Conservation (phyloP, 768 basidiomycete genomes). For the Chalciporus sphaerocephalus region DNA sequence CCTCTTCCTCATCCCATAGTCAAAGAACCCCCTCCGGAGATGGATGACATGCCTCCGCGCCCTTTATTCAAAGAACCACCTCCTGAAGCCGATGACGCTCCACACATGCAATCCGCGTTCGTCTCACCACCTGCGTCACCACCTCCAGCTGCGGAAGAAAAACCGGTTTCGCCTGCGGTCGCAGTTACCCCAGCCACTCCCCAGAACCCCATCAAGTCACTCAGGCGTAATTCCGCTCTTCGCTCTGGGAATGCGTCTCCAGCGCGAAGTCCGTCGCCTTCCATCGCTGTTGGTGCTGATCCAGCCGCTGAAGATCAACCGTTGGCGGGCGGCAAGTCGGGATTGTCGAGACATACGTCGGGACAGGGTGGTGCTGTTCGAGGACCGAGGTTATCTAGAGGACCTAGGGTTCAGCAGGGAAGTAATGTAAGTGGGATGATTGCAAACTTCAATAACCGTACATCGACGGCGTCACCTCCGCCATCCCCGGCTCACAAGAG, state of each 20-base stretch:
- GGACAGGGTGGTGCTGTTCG: constrained; percentile 33
- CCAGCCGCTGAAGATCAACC: constrained; percentile 30
- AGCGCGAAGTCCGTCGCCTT: constrained; percentile 44
- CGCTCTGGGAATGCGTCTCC: constrained; percentile 35
- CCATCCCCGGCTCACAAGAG: constrained; percentile 43
- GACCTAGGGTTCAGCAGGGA: constrained; percentile 40
- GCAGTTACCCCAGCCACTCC: constrained; percentile 46
- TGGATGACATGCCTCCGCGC: constrained; percentile 29
- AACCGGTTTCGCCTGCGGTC: constrained; percentile 28
- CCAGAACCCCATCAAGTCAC: constrained; percentile 46
- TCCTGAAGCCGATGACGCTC: constrained; percentile 48
- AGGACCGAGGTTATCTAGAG: constrained; percentile 47
- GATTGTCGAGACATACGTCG: constrained; percentile 48
- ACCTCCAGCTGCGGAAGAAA: constrained; percentile 25
- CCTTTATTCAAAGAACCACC: constrained; percentile 63
- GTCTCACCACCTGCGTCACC: constrained; percentile 20
- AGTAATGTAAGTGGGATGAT: constrained; percentile 53
- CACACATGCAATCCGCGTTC: constrained; percentile 15
- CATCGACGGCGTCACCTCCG: constrained; percentile 35
- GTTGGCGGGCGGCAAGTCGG: constrained; percentile 31
- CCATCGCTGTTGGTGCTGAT: constrained; percentile 24
- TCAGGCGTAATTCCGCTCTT: constrained; percentile 33
- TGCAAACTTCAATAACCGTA: constrained; percentile 51
- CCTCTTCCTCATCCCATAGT: constrained; percentile 43
- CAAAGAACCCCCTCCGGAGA: constrained; percentile 55